phyloP scores from a whole-genome alignment of 305 asterid genomes.

The Fraxinus sp. region DNA sequence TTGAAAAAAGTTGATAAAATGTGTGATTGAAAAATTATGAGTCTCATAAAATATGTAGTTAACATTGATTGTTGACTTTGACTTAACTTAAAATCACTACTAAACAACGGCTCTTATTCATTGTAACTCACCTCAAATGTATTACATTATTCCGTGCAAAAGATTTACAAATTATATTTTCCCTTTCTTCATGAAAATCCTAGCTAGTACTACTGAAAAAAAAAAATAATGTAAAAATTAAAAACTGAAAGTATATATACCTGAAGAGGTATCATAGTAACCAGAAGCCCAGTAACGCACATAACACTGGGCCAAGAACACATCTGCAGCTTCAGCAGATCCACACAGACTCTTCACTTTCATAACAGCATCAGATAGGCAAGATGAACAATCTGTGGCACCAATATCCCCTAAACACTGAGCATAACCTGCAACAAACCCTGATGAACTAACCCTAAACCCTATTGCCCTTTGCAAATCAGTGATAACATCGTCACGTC shows the following conservation, averaged over 20 bases:
- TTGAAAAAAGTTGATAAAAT: too few species aligned
- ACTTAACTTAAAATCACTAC: too few species aligned
- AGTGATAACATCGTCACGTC: slow-evolving; percentile 34
- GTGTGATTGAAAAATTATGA: too few species aligned
- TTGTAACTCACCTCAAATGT: background rate
- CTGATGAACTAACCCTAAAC: slow-evolving; percentile 37
- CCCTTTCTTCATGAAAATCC: background rate
- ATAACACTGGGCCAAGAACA: slow-evolving; percentile 44
- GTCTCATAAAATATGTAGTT: too few species aligned
- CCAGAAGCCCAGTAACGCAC: slow-evolving; percentile 47
- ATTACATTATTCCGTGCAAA: background rate
- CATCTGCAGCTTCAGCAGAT: slow-evolving; percentile 39
- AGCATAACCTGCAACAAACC: slow-evolving; percentile 34
- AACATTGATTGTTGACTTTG: too few species aligned
- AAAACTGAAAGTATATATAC: slow-evolving; percentile 11
- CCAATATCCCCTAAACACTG: slow-evolving; percentile 46
- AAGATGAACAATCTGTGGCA: slow-evolving; percentile 34
- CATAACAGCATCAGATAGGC: slow-evolving; percentile 34
- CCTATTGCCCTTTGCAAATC: slow-evolving; percentile 23
- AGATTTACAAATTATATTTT: too few species aligned
- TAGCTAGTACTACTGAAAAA: background rate
- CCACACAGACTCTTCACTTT: slow-evolving; percentile 41
- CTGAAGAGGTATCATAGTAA: slow-evolving; percentile 29
- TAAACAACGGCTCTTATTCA: too few species aligned
- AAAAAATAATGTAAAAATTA: background rate